Base-by-base conservation (phyloP, 768 basidiomycete genomes). In the Sutorius australiensis region DNA sequence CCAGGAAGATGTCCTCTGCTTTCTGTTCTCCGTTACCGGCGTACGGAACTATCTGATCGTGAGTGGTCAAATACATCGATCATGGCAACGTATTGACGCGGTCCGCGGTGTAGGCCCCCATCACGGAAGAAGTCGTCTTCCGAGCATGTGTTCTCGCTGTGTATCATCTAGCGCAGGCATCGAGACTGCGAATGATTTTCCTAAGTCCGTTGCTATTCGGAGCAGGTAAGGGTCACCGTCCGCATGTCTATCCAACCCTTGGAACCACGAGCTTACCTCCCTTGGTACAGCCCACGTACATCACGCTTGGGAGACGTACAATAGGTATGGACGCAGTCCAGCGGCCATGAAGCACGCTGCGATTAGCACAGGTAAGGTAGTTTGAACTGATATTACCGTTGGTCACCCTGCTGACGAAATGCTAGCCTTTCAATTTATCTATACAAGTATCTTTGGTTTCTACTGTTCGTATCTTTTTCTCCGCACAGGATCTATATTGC, bases 61-160 rank as follows among this genome's bases (percentile, higher is more conserved):
- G 50, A 19, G 76, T 67, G 28, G 41, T 48, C 3, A 14, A 21
- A 33, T 12, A 14, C 11, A 36, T 58, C 53, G 17, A 45, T 33
- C 38, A 13, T 30, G 24, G 17, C 27, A 19, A 8, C n/a, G 44
- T 38, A 6, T 38, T 41, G 34, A 45, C 50, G 17, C 40, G 48
- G 6, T 16, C 8, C 27, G 31, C 17, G 10, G 44, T 5, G 30
- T 54, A 94, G 92, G 94, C 80, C 4, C 95, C 95, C 0, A 69
- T 94, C 32, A 95, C 95, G 0, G 95, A 99, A 72, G 95, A 98
- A 69, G 53, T 97, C 24, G 89, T 92, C 8, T 98, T 97, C 66
- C 77, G 97, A 27, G 84, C 89, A 0, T 94, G 92, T 65, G 79
- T 95, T 28, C 74, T 97, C 17, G 74, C 86, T 2, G 77, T 84